These are phyloP conservation scores for Solanum aculeatissimum DNA, from an alignment of 305 asterid species.

Conservation along the genomic window DNA sequence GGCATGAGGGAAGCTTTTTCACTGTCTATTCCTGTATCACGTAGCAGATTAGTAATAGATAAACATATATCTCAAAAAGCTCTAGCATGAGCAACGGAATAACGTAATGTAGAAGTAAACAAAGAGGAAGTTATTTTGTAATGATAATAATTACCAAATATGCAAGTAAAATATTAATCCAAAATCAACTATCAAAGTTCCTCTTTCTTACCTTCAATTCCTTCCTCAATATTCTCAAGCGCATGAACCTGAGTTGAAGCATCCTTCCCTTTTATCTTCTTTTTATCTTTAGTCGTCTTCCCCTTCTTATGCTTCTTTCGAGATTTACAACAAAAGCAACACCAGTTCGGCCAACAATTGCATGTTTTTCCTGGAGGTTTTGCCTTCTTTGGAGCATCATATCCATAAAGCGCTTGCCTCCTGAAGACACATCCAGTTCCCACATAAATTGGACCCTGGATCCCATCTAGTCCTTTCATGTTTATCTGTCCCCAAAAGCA, in stretches of 20 bases:
- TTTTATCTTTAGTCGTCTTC: constrained; percentile 48
- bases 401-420: constrained; percentile 93
- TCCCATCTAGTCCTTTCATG: constrained; percentile 98
- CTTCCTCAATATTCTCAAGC: constrained; percentile 95
- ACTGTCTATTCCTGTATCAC: constrained; percentile 55
- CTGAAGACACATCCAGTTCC: constrained; percentile 97
- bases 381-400: constrained; percentile 75
- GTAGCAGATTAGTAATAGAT: background rate
- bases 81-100: background rate
- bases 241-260: constrained; percentile 89
- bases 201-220: constrained; percentile 62
- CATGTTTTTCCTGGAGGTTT: constrained; percentile 88
- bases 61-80: background rate
- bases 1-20: constrained; percentile 86
- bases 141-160: background rate
- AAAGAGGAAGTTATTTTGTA: background rate
- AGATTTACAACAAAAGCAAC: constrained; percentile 51
- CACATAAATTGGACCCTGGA: constrained; percentile 94
- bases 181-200: background rate
- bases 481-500: constrained; percentile 45
- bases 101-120: background rate
- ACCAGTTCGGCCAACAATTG: constrained; percentile 87
- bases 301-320: constrained; percentile 54
- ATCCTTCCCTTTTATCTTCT: constrained; percentile 58
- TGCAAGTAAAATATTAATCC: background rate